Evolutionary conservation across 2,329 filamentous ascomycete species (phyloP).

Genomic region (Alternaria gaisen): DNA sequence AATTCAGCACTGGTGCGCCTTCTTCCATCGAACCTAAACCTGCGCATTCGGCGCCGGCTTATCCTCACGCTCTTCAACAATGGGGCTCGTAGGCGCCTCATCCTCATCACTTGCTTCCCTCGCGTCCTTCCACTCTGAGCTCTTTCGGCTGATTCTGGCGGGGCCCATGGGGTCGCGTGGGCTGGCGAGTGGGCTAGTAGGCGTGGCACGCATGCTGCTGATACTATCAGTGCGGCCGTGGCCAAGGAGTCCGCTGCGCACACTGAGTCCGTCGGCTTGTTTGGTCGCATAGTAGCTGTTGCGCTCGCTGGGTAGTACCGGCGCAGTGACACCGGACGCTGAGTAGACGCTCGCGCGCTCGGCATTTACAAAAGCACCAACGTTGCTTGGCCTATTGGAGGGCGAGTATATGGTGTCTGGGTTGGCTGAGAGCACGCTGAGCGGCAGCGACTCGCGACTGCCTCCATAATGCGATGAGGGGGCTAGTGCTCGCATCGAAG

Average conservation of each 20-base stretch:
- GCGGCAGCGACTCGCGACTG: conserved; percentile 78
- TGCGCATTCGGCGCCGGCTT: conserved; percentile 8
- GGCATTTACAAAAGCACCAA: conserved; percentile 64
- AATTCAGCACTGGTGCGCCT: background rate
- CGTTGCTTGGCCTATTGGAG: conserved; percentile 60
- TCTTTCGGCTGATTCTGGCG: conserved; percentile 43
- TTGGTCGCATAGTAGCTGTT: conserved; percentile 79
- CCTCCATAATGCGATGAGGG: conserved; percentile 84
- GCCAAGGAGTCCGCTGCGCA: conserved; percentile 78
- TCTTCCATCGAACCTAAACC: background rate
- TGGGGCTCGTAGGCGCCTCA: conserved; percentile 27
- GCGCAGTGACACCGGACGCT: conserved; percentile 68
- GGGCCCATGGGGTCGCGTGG: conserved; percentile 49
- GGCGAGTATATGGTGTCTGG: conserved; percentile 61
- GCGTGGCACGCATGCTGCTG: conserved; percentile 69
- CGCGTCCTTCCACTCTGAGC: conserved; percentile 50
- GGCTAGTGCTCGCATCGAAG: conserved; percentile 83
- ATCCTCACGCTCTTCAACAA: conserved; percentile 19
- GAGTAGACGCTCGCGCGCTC: conserved; percentile 87
- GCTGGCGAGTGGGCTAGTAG: conserved; percentile 69
- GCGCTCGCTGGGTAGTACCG: conserved; percentile 75
- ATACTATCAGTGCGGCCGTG: conserved; percentile 86
- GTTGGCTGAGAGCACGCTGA: conserved; percentile 79
- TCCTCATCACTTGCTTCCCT: conserved; percentile 41
- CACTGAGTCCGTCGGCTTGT: conserved; percentile 73